These are phyloP conservation scores for Pelomyxa schiedti DNA, from an alignment of 78 protist species.

Conservation along the genomic window DNA sequence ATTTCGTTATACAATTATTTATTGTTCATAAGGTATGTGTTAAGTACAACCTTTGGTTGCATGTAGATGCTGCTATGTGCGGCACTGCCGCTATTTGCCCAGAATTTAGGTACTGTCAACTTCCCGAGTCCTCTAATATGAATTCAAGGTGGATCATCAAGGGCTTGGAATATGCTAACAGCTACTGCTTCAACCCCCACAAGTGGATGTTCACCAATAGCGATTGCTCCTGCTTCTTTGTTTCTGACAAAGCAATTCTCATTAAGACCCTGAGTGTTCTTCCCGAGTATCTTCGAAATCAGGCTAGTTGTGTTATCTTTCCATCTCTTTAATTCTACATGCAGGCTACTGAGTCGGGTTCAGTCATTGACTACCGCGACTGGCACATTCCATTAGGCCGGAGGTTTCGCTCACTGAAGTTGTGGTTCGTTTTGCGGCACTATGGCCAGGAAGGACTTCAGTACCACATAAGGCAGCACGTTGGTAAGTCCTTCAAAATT, in stretches of 20 bases:
- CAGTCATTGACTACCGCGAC: constrained; percentile 21
- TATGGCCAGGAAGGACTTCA: constrained; percentile 30
- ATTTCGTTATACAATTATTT: neutral
- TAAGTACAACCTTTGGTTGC: constrained; percentile 24
- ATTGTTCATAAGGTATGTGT: neutral
- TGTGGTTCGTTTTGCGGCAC: constrained; percentile 26
- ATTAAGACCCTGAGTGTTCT: neutral
- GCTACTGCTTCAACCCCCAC: constrained; percentile 25
- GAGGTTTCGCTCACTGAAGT: constrained; percentile 33
- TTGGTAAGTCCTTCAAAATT: too few species aligned
- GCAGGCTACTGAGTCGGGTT: neutral
- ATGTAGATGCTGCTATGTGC: constrained; percentile 40
- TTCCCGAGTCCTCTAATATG: neutral
- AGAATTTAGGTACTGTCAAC: constrained; percentile 8
- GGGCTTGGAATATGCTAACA: neutral
- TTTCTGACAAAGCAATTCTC: too few species aligned
- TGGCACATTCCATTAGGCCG: constrained; percentile 51
- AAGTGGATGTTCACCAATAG: constrained; percentile 30
- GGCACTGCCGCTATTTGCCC: constrained; percentile 32
- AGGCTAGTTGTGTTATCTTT: too few species aligned
- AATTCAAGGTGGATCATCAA: neutral
- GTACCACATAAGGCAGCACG: neutral
- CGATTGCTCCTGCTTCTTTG: constrained; percentile 38
- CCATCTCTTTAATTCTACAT: neutral
- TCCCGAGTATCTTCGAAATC: constrained; percentile 11